A percentile compares a stretch with the other conserved stretches of the same genome.
phyloP scores from a whole-genome alignment of 2,329 filamentous ascomycete genomes.

The Davidsoniella neocaledoniae region DNA sequence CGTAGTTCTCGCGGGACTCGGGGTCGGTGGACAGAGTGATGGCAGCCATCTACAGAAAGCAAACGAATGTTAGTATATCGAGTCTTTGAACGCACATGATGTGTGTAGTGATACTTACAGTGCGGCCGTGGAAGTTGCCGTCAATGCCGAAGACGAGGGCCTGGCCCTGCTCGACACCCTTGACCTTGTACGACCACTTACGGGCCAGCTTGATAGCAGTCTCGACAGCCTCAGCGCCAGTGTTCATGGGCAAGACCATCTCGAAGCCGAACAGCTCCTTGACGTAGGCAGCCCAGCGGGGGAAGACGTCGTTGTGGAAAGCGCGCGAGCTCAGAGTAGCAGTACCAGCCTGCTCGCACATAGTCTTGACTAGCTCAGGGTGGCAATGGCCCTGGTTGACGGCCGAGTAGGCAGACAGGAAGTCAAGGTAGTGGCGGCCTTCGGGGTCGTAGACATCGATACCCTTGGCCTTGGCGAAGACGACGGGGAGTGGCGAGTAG shows the following conservation, averaged over 20 bases:
- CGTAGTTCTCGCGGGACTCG: slow-evolving; percentile 92
- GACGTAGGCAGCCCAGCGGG: slow-evolving; percentile 84
- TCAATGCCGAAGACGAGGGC: slow-evolving; percentile 69
- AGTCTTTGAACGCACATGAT: not conserved
- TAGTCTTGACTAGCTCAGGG: slow-evolving; percentile 79
- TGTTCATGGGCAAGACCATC: slow-evolving; percentile 98
- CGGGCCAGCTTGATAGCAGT: slow-evolving; percentile 90
- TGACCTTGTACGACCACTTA: slow-evolving; percentile 97
- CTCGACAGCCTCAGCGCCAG: slow-evolving; percentile 88
- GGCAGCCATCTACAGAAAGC: slow-evolving; percentile 54
- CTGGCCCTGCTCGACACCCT: slow-evolving; percentile 70
- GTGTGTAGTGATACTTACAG: slow-evolving; percentile 39
- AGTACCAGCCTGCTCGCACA: slow-evolving; percentile 75
- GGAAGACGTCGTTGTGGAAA: slow-evolving; percentile 98
- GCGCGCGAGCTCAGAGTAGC: slow-evolving; percentile 85
- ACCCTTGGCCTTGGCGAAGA: slow-evolving; percentile 73
- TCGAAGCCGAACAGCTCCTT: slow-evolving; percentile 83
- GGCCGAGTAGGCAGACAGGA: slow-evolving; percentile 92
- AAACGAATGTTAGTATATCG: slow-evolving; percentile 6
- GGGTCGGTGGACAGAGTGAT: slow-evolving; percentile 92
- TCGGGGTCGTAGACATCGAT: slow-evolving; percentile 94
- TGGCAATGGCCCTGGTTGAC: slow-evolving; percentile 98
- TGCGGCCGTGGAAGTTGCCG: slow-evolving; percentile 94
- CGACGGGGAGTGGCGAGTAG: slow-evolving; percentile 92
- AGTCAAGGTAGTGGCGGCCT: slow-evolving; percentile 89